Evolutionary conservation across 2,329 filamentous ascomycete genomes (phyloP).

Genomic region (Aspergillus tamarii): DNA sequence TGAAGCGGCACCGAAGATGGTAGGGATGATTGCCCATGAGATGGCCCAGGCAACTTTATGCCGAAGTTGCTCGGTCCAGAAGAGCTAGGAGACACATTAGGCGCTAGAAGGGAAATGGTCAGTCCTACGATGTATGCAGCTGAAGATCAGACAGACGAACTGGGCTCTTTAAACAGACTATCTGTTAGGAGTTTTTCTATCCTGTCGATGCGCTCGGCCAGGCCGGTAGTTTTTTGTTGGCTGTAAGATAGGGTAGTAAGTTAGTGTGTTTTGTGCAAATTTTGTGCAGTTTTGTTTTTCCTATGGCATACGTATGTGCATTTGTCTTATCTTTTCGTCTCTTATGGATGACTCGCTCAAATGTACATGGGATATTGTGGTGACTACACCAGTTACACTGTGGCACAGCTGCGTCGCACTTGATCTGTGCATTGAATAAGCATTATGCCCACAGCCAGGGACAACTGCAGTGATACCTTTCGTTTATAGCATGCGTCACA

Average conservation of each 20-base stretch:
- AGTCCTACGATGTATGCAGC: background rate
- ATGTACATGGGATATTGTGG: slow-evolving; percentile 53
- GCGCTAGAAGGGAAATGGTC: slow-evolving; percentile 14
- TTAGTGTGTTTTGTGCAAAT: background rate
- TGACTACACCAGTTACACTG: slow-evolving; percentile 57
- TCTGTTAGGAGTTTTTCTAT: slow-evolving; percentile 45
- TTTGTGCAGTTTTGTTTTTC: background rate
- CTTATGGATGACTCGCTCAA: slow-evolving; percentile 37
- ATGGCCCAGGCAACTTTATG: slow-evolving; percentile 1
- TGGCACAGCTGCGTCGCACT: slow-evolving; percentile 51
- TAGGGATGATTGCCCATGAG: slow-evolving; percentile 20
- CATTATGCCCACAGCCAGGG: background rate
- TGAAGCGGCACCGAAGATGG: slow-evolving; percentile 46
- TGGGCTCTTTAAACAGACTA: slow-evolving; percentile 28
- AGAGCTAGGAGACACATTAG: slow-evolving; percentile 23
- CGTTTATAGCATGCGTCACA: slow-evolving; percentile 56
- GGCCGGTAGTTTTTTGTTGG: slow-evolving; percentile 28
- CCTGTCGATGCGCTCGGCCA: slow-evolving; percentile 45
- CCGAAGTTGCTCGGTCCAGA: slow-evolving; percentile 13
- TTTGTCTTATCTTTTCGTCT: slow-evolving; percentile 32
- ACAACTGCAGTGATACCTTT: slow-evolving; percentile 43
- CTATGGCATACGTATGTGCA: slow-evolving; percentile 24
- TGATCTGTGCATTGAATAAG: slow-evolving; percentile 44
- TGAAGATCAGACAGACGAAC: slow-evolving; percentile 20
- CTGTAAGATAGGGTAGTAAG: slow-evolving; percentile 12